Evolutionary conservation across 139 green algal species (phyloP), one percentile per base, ranked within the genome.

Genomic region (Closterium sp.): DNA sequence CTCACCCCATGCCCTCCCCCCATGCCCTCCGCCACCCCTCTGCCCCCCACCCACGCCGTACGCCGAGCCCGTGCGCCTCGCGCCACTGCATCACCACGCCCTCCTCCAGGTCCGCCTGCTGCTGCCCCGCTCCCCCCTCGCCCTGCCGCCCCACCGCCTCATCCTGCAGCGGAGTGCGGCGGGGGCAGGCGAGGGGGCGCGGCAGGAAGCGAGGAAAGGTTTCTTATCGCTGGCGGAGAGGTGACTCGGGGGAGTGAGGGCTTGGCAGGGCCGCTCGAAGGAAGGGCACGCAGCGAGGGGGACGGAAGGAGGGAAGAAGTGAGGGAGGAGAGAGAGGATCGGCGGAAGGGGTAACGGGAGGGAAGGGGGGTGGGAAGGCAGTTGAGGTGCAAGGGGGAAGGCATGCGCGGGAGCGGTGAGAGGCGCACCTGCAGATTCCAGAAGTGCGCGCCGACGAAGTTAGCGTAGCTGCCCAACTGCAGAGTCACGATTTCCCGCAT

Each of bases 391-490:
- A 31, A 23, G 81, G 30, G 5, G 81, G n/a, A 86, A 86, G 81
- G 83, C 83, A 10, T 10, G 12, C 28, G 83, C 10, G 3, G 83
- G 30, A 86, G n/a, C n/a, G n/a, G n/a, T n/a, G n/a, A n/a, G n/a
- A 66, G 38, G 83, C 85, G 32, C 34, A 96, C 97, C 95, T 98
- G 97, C 10, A 98, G 91, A 91, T 98, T 98, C 97, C 97, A 98
- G 87, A 96, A 98, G 90, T 98, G 97, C 4, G 97, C 91, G 4
- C 96, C 97, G 0, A 97, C 94, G 84, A 95, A 97, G 89, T 98
- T 98, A 19, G 97, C 96, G 25, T 97, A 97, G 69, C 84, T 93
- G 12, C 97, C 97, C 23, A 98, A 93, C 92, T 97, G 96, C 10
- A 98, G 89, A 0, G 97, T 97, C 30, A 98, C 95, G 8, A 98